Evolutionary conservation across 306 rosid genomes (phyloP).

Genomic region (Corylus heterophylla): DNA sequence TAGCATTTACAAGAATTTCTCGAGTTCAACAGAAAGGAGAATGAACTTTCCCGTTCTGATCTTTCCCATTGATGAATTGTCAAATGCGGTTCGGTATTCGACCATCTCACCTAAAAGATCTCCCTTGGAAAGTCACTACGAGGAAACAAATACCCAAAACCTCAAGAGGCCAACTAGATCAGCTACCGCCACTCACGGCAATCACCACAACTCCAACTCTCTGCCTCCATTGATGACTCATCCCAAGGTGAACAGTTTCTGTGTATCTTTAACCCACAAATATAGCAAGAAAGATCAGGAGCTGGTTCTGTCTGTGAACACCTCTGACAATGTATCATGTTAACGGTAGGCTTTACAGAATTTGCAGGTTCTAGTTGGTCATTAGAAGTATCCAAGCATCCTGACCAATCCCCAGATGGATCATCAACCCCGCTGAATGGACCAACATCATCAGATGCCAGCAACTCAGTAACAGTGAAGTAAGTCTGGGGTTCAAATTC

Average conservation of each 20-base stretch:
- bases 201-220: slow-evolving; percentile 67
- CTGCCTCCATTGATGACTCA: slow-evolving; percentile 39
- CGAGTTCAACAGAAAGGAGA: slow-evolving; percentile 12
- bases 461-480: slow-evolving; percentile 74
- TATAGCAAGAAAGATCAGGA: slow-evolving; percentile 73
- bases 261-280: slow-evolving; percentile 70
- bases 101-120: slow-evolving; percentile 13
- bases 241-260: slow-evolving; percentile 67
- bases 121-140: slow-evolving; percentile 16
- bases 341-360: slow-evolving; percentile 25
- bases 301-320: slow-evolving; percentile 60
- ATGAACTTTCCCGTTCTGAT: slow-evolving; percentile 17
- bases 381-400: slow-evolving; percentile 25
- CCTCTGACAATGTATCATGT: slow-evolving; percentile 34
- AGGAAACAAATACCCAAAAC: background rate
- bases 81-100: slow-evolving; percentile 10
- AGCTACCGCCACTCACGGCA: slow-evolving; percentile 81
- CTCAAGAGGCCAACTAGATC: slow-evolving; percentile 7
- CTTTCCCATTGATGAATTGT: slow-evolving; percentile 9
- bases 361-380: slow-evolving; percentile 32
- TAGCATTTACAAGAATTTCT: slow-evolving; percentile 8
- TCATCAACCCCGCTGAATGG: slow-evolving; percentile 51
- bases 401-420: slow-evolving; percentile 47
- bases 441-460: slow-evolving; percentile 51
- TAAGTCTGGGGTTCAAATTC: slow-evolving; percentile 78